Evolutionary conservation across 2,329 filamentous ascomycete species (phyloP).

Genomic region (Lecanosticta acicola): DNA sequence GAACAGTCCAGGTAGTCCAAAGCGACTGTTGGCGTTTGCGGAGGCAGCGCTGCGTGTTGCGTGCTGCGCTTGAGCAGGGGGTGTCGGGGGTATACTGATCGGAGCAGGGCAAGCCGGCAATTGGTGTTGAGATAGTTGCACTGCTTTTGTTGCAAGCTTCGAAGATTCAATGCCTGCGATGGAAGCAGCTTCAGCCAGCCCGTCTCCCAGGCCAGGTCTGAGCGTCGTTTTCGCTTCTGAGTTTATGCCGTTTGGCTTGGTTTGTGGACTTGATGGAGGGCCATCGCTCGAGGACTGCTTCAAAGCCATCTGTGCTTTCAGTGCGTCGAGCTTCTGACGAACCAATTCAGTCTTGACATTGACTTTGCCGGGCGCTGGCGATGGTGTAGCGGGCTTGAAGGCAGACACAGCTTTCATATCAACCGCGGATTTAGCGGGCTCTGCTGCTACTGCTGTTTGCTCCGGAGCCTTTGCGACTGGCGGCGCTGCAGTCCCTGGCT

Average conservation of each 20-base stretch:
- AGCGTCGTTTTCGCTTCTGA: not conserved
- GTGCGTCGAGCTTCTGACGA: constrained; percentile 70
- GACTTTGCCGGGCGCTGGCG: constrained; percentile 16
- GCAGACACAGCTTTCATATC: not conserved
- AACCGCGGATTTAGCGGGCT: constrained; percentile 1
- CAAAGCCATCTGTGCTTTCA: constrained; percentile 42
- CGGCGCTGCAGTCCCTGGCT: constrained; percentile 9
- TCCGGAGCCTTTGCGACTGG: constrained; percentile 2
- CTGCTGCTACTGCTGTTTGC: not conserved
- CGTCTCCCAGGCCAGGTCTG: constrained; percentile 13
- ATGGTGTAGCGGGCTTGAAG: constrained; percentile 4
- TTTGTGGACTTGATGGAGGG: constrained; percentile 6
- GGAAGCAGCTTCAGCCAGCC: constrained; percentile 9
- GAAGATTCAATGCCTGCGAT: not conserved
- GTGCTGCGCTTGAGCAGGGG: not conserved
- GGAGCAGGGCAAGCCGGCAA: too few relatives aligned
- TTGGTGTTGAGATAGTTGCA: not conserved
- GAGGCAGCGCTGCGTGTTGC: constrained; percentile 8
- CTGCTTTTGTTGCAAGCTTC: not conserved
- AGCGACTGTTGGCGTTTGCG: constrained; percentile 13
- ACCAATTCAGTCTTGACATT: constrained; percentile 58
- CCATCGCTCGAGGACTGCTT: constrained; percentile 9
- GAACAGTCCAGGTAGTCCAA: constrained; percentile 27
- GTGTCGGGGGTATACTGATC: not conserved
- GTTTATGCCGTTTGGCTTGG: not conserved